phyloP scores from a whole-genome alignment of 2,329 filamentous ascomycete species.

The Clonostachys rosea region DNA sequence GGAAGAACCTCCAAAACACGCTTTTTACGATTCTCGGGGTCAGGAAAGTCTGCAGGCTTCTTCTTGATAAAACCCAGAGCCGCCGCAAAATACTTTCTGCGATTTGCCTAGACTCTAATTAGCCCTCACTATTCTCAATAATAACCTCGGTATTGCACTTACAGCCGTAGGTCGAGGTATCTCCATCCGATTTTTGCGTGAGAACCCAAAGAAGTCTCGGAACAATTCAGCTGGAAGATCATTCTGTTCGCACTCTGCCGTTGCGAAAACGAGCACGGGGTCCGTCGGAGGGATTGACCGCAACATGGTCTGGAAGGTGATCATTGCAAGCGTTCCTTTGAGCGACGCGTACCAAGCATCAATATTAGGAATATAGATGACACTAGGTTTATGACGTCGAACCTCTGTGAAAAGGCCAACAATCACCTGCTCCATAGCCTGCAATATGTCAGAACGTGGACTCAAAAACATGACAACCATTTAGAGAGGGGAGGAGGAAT shows the following conservation, averaged over 20 bases:
- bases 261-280: constrained; percentile 81
- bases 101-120: constrained; percentile 39
- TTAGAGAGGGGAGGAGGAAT: too few relatives aligned
- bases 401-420: constrained; percentile 90
- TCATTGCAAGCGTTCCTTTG: constrained; percentile 61
- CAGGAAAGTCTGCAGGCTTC: constrained; percentile 79
- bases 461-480: not conserved
- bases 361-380: constrained; percentile 90
- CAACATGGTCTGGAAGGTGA: constrained; percentile 79
- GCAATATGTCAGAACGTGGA: constrained; percentile 11
- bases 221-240: constrained; percentile 61
- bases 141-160: constrained; percentile 18
- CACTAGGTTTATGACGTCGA: constrained; percentile 88
- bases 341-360: constrained; percentile 76
- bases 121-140: not conserved
- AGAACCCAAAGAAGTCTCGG: constrained; percentile 80
- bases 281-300: constrained; percentile 84
- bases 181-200: constrained; percentile 69
- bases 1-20: constrained; percentile 74
- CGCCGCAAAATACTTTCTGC: constrained; percentile 74
- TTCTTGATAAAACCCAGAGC: constrained; percentile 75
- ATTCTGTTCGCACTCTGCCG: constrained; percentile 65
- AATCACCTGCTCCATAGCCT: constrained; percentile 80
- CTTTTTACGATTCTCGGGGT: constrained; percentile 82
- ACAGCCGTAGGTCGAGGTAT: constrained; percentile 64